Evolutionary conservation across 176 grass and related monocot species (phyloP), one percentile per base, ranked within the genome.

Genomic region (Aegilops sharonensis): DNA sequence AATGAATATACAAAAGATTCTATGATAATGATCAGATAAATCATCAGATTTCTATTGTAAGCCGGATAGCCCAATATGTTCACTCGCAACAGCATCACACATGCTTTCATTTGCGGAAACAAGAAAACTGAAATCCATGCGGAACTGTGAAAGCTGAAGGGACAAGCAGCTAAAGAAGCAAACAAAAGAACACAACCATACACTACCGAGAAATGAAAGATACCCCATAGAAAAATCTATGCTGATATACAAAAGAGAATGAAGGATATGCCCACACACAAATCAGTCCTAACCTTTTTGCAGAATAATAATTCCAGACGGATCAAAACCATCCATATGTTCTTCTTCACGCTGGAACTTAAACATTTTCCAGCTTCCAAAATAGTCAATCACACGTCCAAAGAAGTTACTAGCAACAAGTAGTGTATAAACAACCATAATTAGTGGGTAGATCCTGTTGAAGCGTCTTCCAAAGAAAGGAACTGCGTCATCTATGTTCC

Each of bases 391-490:
- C 77, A 99, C 83, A 79, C 94, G 87, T 30, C 90, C 92, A 91
- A 99, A 99, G 92, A 99, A 99, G 89, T 99, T 96, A 61, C 88
- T 90, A 63, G 97, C 97, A 89, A 99, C 97, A 66, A 99, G 79
- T 52, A 99, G 80, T 0, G 97, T 99, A 88, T 99, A 99, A 35
- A 99, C 84, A 87, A 99, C 97, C 97, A 99, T 99, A 87, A 99
- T 94, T 67, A 99, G 85, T 60, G 97, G 97, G 76, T 99, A 99
- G 24, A 99, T 99, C 89, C 90, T 99, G 89, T 99, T 99, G 85
- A 99, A 99, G 39, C 97, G 94, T 88, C 91, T 99, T 67, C 97
- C 97, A 85, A 99, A 99, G 90, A 99, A 99, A 89, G 97, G 97
- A 68, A 99, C 97, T 3, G 97, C 97, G 20, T 99, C 97, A 77